Conservation (phyloP, 2,329 filamentous ascomycete genomes). For the Septoria petroselini region DNA sequence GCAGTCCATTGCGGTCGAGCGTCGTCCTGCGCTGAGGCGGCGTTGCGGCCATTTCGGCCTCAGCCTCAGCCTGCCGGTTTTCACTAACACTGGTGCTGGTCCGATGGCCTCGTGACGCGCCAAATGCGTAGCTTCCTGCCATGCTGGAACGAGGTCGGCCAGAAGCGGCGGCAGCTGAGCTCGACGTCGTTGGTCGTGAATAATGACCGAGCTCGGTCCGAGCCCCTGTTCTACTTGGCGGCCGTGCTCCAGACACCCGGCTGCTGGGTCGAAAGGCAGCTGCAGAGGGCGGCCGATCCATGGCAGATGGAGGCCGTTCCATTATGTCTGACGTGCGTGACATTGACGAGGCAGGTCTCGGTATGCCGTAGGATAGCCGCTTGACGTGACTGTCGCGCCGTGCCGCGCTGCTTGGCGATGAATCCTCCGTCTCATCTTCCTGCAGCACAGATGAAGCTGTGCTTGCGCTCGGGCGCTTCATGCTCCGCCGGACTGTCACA, state of each 20-base stretch:
- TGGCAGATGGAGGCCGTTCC: constrained; percentile 28
- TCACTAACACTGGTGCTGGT: constrained; percentile 33
- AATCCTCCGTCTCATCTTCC: constrained; percentile 21
- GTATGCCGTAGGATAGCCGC: constrained; percentile 52
- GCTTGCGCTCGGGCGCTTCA: constrained; percentile 57
- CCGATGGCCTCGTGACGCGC: constrained; percentile 28
- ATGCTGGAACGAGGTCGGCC: constrained; percentile 68
- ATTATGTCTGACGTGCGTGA: constrained; percentile 31
- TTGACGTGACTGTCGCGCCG: constrained; percentile 39
- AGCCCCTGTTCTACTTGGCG: constrained; percentile 44
- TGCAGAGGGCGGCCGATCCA: constrained; percentile 28
- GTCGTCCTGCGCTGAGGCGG: constrained; percentile 24
- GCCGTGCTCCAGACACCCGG: constrained; percentile 49
- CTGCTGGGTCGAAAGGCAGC: constrained; percentile 67
- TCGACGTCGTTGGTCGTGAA: constrained; percentile 18
- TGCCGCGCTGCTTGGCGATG: constrained; percentile 17
- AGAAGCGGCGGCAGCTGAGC: constrained; percentile 18
- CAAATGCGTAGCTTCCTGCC: constrained; percentile 51
- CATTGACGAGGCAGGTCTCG: constrained; percentile 32
- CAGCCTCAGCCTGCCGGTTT: constrained; percentile 36
- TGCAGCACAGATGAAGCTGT: constrained; percentile 41
- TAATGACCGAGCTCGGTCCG: constrained; percentile 42
- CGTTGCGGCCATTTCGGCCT: constrained; percentile 19
- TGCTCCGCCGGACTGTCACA: constrained; percentile 64
- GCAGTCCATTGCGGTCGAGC: constrained; percentile 25